Evolutionary conservation across 2,329 filamentous ascomycete species (phyloP), one percentile per base, ranked within the genome.

Genomic region (Whalleya microplaca): DNA sequence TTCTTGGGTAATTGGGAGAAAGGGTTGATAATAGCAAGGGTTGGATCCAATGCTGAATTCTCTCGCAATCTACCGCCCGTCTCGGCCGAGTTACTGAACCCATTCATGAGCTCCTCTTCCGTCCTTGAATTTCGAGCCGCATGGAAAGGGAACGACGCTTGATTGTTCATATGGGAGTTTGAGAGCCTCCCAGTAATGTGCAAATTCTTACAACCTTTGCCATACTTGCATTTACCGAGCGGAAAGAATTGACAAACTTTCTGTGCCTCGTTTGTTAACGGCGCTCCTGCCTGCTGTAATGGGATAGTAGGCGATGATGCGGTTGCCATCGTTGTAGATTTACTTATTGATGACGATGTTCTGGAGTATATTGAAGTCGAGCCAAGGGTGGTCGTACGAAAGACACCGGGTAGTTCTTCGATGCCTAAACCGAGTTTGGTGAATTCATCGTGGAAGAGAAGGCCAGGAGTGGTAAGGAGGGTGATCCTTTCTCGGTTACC

Each of bases 371-470:
- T n/a, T 21, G 47, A 29, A 7, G 37, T 16, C 8, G n/a, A 45
- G 12, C 65, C 60, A n/a, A 79, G 62, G 16, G 73, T 69, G 1
- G 66, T 66, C n/a, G 70, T 73, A 55, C 80, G 76, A 62, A 87
- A 87, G 16, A 86, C 74, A 0, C 75, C 74, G 1, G 76, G 77
- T 9, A 86, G 71, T 53, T 84, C 78, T 37, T 80, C 78, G 20
- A 83, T 68, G 6, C 75, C 75, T 56, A 87, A 71, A 19, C 75
- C 76, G 20, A 86, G 75, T 42, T 74, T 78, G 44, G 74, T 71
- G 55, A 84, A 87, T 56, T 86, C 80, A 2, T 73, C 70, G 59
- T 82, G 80, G 58, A 84, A 82, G 2, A 72, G 72, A 21, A 79
- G 70, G n/a, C 76, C 77, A 0, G 71, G 53, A 2, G 73, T 69